Conservation (phyloP, 2,329 filamentous ascomycete genomes). For the Xylariaceae sp. region DNA sequence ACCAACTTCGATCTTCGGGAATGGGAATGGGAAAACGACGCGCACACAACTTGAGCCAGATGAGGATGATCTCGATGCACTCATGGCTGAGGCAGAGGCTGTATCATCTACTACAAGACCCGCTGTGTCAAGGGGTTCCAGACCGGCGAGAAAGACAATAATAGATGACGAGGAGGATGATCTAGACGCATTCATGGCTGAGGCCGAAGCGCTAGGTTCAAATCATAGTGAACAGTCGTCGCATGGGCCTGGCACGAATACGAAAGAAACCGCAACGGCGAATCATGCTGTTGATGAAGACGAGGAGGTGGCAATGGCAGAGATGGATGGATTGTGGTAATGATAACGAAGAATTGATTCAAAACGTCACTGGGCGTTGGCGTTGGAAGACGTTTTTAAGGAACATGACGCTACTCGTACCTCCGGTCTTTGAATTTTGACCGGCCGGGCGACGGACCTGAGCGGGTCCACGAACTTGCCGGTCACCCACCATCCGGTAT, state of each 20-base stretch:
- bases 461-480: neutral
- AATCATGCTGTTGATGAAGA: conserved; percentile 11
- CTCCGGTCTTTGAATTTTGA: neutral
- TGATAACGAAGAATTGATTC: neutral
- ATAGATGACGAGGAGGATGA: conserved; percentile 16
- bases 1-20: conserved; percentile 18
- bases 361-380: conserved; percentile 11
- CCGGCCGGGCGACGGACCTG: neutral
- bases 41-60: conserved; percentile 24
- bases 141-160: neutral
- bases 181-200: conserved; percentile 20
- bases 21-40: conserved; percentile 16
- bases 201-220: conserved; percentile 13
- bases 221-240: neutral
- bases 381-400: neutral
- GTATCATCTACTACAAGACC: neutral
- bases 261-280: neutral
- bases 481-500: neutral
- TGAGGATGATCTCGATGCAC: conserved; percentile 40
- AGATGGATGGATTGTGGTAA: conserved; percentile 51
- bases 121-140: neutral
- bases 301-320: conserved; percentile 21
- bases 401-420: neutral
- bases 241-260: neutral
- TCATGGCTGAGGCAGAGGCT: conserved; percentile 33